Percentiles rank a stretch among this genome's conserved stretches.
Evolutionary conservation across 495 filamentous ascomycete species (phyloP).

Genomic region (Podospora bellae-mahoneyi): DNA sequence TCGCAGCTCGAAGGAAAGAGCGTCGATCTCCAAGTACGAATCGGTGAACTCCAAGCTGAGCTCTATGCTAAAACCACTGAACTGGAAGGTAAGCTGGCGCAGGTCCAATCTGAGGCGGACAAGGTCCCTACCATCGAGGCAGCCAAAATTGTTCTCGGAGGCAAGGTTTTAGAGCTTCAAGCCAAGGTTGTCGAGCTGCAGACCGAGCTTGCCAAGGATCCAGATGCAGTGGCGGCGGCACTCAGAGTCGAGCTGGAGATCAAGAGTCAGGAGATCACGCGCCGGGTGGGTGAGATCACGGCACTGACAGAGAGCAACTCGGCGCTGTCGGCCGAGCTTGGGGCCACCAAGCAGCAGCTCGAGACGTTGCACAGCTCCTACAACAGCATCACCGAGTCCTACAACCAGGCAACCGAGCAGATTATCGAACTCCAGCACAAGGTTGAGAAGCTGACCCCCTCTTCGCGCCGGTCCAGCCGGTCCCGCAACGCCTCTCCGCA

Average conservation of each 20-base stretch:
- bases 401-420: conserved; percentile 24
- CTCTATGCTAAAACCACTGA: conserved; percentile 29
- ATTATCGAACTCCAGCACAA: conserved; percentile 26
- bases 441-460: conserved; percentile 21
- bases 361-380: conserved; percentile 20
- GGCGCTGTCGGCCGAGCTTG: conserved; percentile 28
- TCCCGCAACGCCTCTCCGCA: conserved; percentile 32
- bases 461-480: conserved; percentile 24
- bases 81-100: conserved; percentile 22
- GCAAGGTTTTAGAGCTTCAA: conserved; percentile 25
- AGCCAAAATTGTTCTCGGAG: conserved; percentile 33
- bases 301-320: conserved; percentile 28
- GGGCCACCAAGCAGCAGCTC: conserved; percentile 28
- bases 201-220: conserved; percentile 25
- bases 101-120: conserved; percentile 34
- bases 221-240: conserved; percentile 25
- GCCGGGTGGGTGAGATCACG: conserved; percentile 29
- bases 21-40: conserved; percentile 29
- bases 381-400: conserved; percentile 23
- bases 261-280: conserved; percentile 28
- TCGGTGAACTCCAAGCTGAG: conserved; percentile 29
- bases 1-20: conserved; percentile 29
- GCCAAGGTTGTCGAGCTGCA: conserved; percentile 29
- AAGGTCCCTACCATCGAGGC: conserved; percentile 31
- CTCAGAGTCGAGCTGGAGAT: conserved; percentile 32